Conservation (phyloP, 305 asterid genomes). For the Vinca major region DNA sequence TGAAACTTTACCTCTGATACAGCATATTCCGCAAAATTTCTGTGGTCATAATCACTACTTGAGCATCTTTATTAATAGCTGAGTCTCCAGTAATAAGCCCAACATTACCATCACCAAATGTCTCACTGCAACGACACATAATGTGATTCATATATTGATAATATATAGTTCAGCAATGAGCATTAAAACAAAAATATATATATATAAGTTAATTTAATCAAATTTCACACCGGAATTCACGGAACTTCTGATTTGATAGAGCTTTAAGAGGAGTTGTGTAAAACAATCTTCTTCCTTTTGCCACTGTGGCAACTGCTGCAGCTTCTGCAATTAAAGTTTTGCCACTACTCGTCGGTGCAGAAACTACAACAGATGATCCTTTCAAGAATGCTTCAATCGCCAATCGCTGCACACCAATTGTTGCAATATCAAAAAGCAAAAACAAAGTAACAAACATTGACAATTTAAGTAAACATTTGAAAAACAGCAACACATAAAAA, state of each 20-base stretch:
- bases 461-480: neutral
- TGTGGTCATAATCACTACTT: conserved; percentile 86
- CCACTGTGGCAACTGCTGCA: conserved; percentile 89
- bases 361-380: conserved; percentile 95
- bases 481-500: neutral
- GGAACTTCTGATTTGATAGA: conserved; percentile 92
- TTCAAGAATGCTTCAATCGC: conserved; percentile 81
- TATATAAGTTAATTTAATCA: conserved; percentile 8
- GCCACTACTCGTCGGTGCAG: conserved; percentile 99
- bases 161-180: neutral
- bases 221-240: conserved; percentile 72
- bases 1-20: conserved; percentile 57
- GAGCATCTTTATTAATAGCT: conserved; percentile 94
- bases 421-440: neutral
- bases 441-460: neutral
- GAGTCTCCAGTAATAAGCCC: conserved; percentile 99
- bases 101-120: conserved; percentile 86
- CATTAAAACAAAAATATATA: conserved; percentile 8
- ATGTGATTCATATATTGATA: conserved; percentile 12
- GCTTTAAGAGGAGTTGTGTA: conserved; percentile 98
- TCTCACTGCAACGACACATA: conserved; percentile 46
- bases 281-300: conserved; percentile 81
- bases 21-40: conserved; percentile 97
- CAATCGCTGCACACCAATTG: conserved; percentile 34
- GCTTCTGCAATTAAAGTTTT: conserved; percentile 98